Evolutionary conservation across 164 flowering plant genomes (phyloP), one percentile per base, ranked within the genome.

Genomic region (Macadamia integrifolia): DNA sequence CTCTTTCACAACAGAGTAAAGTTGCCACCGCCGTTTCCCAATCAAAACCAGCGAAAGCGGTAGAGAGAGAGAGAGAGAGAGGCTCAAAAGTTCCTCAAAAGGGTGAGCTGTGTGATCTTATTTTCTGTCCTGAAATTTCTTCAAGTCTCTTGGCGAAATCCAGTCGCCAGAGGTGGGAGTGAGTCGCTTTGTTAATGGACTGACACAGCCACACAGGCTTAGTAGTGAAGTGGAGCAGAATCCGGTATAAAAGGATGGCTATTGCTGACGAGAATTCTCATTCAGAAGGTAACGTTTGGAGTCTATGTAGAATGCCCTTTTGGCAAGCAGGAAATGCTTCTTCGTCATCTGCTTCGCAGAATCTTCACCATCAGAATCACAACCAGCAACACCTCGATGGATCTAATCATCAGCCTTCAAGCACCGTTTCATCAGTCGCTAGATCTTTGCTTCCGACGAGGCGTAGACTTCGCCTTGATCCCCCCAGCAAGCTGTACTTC

Each of bases 401-500:
- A 9, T 46, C 75, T 13, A 55, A 40, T 67, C 29, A 66, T 46
- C 71, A 64, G 0, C 56, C 83, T 43, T 48, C 81, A 12, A 75
- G 52, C 43, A 81, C 90, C 15, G 93, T 93, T 23, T 81, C 93
- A 8, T 87, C 88, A 18, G 89, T 89, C 30, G 98, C 97, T 1
- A 82, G 84, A 71, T 91, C 97, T 63, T 58, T 93, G 48, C 83
- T 93, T 40, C 97, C 92, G 0, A 72, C 88, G 0, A 75, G 91
- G 15, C 92, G 97, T 35, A 76, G 95, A 3, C 87, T 93, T 60
- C 85, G 92, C 63, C 95, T 93, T 28, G 98, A 93, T 84, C 98
- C 97, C 5, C n/a, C 89, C 0, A 80, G 64, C 64, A 92, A 92
- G 74, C 89, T 92, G 63, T 92, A 88, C 72, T 92, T 92, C 72